A percentile compares a stretch with the other conserved stretches of the same genome.
Conservation (phyloP, 2,329 filamentous ascomycete species). For the Xylariomycetidae sp. region DNA sequence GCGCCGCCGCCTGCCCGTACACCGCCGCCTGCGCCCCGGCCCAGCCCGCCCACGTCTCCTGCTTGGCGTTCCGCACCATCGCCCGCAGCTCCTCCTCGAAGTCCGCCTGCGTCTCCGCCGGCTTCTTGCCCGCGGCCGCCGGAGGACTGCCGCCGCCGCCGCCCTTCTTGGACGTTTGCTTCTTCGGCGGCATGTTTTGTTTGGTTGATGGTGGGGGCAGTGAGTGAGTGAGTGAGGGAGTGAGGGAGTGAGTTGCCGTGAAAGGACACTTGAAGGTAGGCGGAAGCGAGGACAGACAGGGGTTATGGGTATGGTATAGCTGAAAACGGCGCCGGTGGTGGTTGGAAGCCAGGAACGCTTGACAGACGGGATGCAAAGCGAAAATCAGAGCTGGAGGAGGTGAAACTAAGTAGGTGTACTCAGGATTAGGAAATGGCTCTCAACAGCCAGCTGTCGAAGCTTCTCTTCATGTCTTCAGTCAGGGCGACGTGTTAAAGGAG, state of each 20-base stretch:
- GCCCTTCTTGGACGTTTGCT: constrained; percentile 20
- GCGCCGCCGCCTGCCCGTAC: constrained; percentile 34
- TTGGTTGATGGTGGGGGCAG: constrained; percentile 1
- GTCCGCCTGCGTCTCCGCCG: constrained; percentile 41
- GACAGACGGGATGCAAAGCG: too few species aligned
- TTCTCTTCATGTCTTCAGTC: constrained; percentile 6
- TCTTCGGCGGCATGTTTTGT: constrained; percentile 22
- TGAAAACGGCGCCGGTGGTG: too few species aligned
- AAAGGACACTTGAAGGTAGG: constrained; percentile 4
- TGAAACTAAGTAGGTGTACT: too few species aligned
- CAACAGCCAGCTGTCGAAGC: constrained; percentile 28
- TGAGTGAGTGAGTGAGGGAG: too few species aligned
- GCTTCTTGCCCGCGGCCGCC: constrained; percentile 26
- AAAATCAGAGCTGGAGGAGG: too few species aligned
- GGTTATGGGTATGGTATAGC: too few species aligned
- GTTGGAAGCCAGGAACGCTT: too few species aligned
- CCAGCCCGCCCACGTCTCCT: constrained; percentile 28
- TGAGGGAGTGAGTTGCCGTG: too few species aligned
- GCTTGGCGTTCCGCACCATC: constrained; percentile 34
- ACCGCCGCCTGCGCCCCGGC: constrained; percentile 31
- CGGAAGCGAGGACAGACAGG: constrained; percentile 1
- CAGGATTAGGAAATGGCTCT: constrained; percentile 4
- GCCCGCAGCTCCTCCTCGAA: constrained; percentile 49
- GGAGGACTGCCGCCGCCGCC: too few species aligned
- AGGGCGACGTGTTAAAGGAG: constrained; percentile 1